Evolutionary conservation across 768 basidiomycete species (phyloP).

Genomic region (Mycena alexandri): DNA sequence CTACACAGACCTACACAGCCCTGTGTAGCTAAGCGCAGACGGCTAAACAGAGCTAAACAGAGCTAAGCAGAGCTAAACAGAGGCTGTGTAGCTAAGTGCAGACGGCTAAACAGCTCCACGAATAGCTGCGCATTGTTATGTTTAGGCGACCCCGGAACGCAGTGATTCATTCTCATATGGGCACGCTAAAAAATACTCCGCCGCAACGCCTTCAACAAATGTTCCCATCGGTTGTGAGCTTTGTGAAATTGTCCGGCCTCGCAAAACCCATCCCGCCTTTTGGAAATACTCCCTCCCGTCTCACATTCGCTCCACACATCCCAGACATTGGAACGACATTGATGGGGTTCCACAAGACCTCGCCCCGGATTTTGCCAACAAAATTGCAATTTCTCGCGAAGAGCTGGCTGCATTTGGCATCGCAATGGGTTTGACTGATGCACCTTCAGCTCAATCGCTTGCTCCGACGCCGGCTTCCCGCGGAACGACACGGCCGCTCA

Average conservation of each 20-base stretch:
- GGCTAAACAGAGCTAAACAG: no score
- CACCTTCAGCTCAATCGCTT: conserved; percentile 2
- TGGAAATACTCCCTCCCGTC: conserved; percentile 15
- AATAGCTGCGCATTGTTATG: no score
- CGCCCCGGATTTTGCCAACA: not conserved
- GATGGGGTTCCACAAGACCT: not conserved
- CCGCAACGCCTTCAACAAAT: conserved; percentile 20
- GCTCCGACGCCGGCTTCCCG: no score
- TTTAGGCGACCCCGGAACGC: no score
- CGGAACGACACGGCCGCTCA: no score
- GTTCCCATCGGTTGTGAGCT: not conserved
- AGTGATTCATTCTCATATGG: conserved; percentile 12
- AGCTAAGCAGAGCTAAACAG: no score
- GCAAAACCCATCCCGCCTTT: not conserved
- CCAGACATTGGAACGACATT: conserved; percentile 14
- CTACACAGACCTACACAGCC: no score
- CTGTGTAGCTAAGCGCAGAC: no score
- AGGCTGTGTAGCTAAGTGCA: no score
- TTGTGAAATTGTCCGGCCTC: conserved; percentile 1
- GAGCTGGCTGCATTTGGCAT: not conserved
- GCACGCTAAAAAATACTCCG: conserved; percentile 12
- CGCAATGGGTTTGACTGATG: not conserved
- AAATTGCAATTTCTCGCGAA: conserved; percentile 16
- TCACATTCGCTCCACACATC: not conserved
- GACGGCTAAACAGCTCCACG: no score